Base-by-base conservation (phyloP, 257 asterid genomes). In the Solanum microdontum region DNA sequence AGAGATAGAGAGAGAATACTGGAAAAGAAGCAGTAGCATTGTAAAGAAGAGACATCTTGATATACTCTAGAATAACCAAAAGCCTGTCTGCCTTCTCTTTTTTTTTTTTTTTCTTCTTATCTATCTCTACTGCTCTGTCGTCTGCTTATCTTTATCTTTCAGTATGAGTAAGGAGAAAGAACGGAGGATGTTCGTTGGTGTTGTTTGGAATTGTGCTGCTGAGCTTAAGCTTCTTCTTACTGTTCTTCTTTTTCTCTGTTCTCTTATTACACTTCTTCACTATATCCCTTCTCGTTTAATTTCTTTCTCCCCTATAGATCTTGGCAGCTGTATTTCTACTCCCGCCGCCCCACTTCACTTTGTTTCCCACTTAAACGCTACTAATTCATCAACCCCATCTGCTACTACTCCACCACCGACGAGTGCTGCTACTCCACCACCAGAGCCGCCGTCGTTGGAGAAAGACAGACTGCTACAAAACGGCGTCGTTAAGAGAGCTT, bases 181-280 rank as follows among this genome's bases (percentile, higher is more conserved):
- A 11, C 72, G 83, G 90, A 88, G 79, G 73, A 89, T 90, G 91
- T 84, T 92, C 4, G 91, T 91, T 4, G 94, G 94, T 6, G 88
- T 91, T 2, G 90, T 87, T 3, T 92, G 91, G 91, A 91, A 89
- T 34, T 92, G 93, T 86, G 93, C 91, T 2, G 90, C 90, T 30
- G 94, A 92, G 88, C 90, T 91, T 21, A 92, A 91, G 34, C 88
- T 89, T 62, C 83, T 91, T 2, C 90, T 90, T 86, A 87, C 90
- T 40, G 92, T 89, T 39, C 87, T 92, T 36, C 92, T 92, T 84
- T 85, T 91, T 84, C 88, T 92, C 73, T 91, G 90, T 87, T 89
- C 93, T 48, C 21, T 92, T 4, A 92, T 91, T 77, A 89, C 92
- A 60, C 13, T 91, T 62, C 90, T 91, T 83, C 94, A 92, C 30